These are phyloP conservation scores for Yamadazyma diospyri DNA, from an alignment of 1,139 yeast species.

Conservation along the genomic window DNA sequence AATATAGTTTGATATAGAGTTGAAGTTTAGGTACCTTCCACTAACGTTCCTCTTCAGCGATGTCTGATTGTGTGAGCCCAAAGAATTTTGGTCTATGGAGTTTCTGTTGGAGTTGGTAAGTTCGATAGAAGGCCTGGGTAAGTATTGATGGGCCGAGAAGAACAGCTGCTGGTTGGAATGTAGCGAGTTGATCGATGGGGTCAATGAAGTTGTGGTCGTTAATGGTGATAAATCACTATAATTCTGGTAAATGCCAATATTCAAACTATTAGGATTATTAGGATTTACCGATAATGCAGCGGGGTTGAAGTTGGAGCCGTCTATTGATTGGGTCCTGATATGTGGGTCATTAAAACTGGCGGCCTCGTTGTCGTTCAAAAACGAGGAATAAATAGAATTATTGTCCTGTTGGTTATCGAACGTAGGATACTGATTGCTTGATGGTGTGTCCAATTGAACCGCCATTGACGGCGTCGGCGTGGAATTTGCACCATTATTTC, in stretches of 20 bases:
- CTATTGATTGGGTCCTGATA: constrained; percentile 16
- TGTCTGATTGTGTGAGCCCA: constrained; percentile 19
- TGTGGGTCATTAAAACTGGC: constrained; percentile 12
- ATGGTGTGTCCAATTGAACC: constrained; percentile 9
- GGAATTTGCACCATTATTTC: not conserved
- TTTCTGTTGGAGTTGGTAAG: constrained; percentile 34
- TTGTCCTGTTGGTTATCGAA: constrained; percentile 12
- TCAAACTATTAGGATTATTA: constrained; percentile 9
- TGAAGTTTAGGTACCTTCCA: constrained; percentile 32
- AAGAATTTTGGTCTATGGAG: constrained; percentile 33
- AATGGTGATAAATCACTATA: constrained; percentile 37
- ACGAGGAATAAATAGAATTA: constrained; percentile 14
- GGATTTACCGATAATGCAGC: constrained; percentile 13
- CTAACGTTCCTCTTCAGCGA: constrained; percentile 13
- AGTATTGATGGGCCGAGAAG: constrained; percentile 44
- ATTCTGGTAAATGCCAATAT: constrained; percentile 8
- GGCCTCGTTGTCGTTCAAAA: constrained; percentile 11
- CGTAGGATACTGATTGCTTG: constrained; percentile 6
- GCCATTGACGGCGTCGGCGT: constrained; percentile 9
- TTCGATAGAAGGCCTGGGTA: constrained; percentile 38
- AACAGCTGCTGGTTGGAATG: constrained; percentile 46
- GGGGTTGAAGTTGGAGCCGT: constrained; percentile 12
- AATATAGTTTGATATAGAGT: constrained; percentile 38
- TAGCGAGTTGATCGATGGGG: constrained; percentile 40
- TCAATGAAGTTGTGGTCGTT: constrained; percentile 44